Evolutionary conservation across 805 yeast species (phyloP), one percentile per base, ranked within the genome.

Genomic region (Candida tammaniensis): DNA sequence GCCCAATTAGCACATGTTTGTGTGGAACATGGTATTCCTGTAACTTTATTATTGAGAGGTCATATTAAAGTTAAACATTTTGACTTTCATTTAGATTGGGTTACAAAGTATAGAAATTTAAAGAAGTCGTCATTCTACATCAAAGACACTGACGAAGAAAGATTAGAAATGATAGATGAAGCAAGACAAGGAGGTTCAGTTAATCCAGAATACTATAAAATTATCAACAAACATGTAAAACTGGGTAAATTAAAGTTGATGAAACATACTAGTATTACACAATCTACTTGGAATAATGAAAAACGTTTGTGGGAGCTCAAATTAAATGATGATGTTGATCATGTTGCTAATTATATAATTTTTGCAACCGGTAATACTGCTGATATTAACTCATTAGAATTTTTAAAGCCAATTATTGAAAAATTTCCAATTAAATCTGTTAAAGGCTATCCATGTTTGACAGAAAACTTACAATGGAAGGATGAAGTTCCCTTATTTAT

Each of bases 21-120:
- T 4, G 46, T 62, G 6, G 43, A 40, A 7, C 31, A 42, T 6
- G 67, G 67, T 1, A 48, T 65, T 9, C 52, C 55, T 15, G 63
- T 66, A 1, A 54, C 57, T 25, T 51, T 65, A 5, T 34, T 68
- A 9, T 43, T 64, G 9, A 46, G 74, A 25, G 65, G 70, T 1
- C 49, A 54, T 4, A 37, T 67, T 21, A 68, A 65, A 36, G 56
- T 68, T 30, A 68, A 70, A 46, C 74, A 69, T 40, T 70, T 70
- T 49, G 74, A 69, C 38, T 68, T 69, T 41, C 72, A 67, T 39
- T 49, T 69, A 30, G 74, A 69, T 36, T 70, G 74, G 74, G 74
- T 69, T 12, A 65, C 74, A n/a, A 70, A 69, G 40, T 69, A 67
- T 47, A 62, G 63, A 39, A 70, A 68, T 37, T 65, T 61, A 17